Evolutionary conservation across 148 eudicot species (phyloP).

Genomic region (Drosera capensis): DNA sequence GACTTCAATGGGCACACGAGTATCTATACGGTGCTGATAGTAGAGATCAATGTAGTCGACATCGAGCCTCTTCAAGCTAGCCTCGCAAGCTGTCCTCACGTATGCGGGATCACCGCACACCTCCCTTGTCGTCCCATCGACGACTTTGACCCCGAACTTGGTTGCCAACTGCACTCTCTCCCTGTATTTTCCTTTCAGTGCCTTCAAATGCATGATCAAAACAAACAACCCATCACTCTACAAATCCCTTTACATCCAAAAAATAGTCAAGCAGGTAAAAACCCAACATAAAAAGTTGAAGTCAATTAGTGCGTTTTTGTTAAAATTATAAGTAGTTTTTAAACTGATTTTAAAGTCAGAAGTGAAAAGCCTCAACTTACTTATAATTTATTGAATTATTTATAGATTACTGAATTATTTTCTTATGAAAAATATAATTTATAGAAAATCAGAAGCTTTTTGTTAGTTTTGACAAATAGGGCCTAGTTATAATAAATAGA

Average conservation of each 20-base stretch:
- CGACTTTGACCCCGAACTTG: constrained; percentile 5
- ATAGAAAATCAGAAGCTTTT: no score
- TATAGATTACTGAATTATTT: no score
- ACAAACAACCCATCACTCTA: not conserved
- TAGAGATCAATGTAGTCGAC: constrained; percentile 10
- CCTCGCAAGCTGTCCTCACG: constrained; percentile 9
- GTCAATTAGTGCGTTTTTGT: no score
- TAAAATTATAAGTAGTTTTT: no score
- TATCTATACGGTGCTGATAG: constrained; percentile 10
- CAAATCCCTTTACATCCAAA: not conserved
- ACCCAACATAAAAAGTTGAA: no score
- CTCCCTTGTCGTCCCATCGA: not conserved
- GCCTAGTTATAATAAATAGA: no score
- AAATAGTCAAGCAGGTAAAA: not conserved
- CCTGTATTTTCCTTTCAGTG: constrained; percentile 6
- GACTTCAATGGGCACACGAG: constrained; percentile 8
- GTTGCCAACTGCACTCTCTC: constrained; percentile 7
- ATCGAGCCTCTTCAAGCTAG: constrained; percentile 9
- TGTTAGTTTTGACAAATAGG: no score
- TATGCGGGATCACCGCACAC: constrained; percentile 6
- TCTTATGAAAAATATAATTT: no score
- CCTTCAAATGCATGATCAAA: constrained; percentile 5
- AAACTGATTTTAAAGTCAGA: no score
- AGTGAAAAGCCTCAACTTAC: no score
- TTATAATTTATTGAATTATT: no score